Conservation (phyloP, 257 asterid genomes). For the Solanum chaucha region DNA sequence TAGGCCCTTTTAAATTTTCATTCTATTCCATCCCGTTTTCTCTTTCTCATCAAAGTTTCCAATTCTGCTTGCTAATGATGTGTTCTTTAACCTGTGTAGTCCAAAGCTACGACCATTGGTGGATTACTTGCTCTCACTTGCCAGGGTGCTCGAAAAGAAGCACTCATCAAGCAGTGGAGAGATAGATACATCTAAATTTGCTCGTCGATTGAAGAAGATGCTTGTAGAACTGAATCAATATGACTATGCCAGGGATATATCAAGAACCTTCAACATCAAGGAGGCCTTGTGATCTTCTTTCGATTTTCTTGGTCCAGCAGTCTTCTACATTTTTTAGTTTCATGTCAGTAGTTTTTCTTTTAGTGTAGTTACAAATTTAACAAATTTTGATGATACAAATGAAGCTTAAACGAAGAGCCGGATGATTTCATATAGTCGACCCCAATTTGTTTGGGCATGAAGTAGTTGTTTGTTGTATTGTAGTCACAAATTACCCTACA, state of each 20-base stretch:
- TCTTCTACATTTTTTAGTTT: background rate
- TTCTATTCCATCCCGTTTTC: background rate
- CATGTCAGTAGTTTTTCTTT: background rate
- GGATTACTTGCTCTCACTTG: conserved; percentile 57
- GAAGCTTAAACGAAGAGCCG: background rate
- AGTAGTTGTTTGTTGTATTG: background rate
- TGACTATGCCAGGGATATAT: conserved; percentile 64
- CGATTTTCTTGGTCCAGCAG: background rate
- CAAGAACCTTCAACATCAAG: conserved; percentile 72
- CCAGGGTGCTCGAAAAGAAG: conserved; percentile 53
- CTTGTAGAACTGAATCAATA: conserved; percentile 81
- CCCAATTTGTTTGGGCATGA: background rate
- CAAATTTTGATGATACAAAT: background rate
- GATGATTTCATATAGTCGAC: background rate
- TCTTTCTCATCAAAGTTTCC: background rate
- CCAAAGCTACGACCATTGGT: conserved; percentile 67
- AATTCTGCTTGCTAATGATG: background rate
- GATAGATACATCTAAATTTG: conserved; percentile 43
- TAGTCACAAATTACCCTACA: background rate
- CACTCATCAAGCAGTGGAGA: conserved; percentile 27
- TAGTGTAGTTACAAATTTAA: background rate
- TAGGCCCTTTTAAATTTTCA: background rate
- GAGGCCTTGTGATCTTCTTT: conserved; percentile 56
- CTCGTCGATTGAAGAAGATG: conserved; percentile 82
- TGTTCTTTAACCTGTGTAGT: conserved; percentile 12